Conservation (phyloP, 2,329 filamentous ascomycete genomes). For the Monosporascus sp. region DNA sequence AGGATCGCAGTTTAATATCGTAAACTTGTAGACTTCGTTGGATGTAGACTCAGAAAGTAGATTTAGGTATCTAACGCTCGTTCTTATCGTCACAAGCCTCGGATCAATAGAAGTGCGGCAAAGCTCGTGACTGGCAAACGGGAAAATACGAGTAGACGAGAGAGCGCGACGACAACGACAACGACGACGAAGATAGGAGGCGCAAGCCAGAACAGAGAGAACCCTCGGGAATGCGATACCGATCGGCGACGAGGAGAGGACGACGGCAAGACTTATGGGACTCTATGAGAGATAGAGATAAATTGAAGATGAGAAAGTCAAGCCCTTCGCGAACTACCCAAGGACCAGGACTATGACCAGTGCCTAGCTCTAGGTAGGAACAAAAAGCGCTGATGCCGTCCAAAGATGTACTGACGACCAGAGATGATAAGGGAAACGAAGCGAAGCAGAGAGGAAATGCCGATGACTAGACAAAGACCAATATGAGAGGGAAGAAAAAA, state of each 20-base stretch:
- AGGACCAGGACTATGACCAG: conserved; percentile 13
- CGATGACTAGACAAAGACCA: conserved; percentile 16
- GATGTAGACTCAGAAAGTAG: background rate
- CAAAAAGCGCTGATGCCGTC: background rate
- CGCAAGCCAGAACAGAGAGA: conserved; percentile 11
- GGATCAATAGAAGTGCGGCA: conserved; percentile 3
- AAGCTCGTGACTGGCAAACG: conserved; percentile 11
- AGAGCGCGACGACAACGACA: conserved; percentile 6
- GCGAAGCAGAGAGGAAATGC: conserved; percentile 11
- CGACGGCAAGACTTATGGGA: conserved; percentile 11
- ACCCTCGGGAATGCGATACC: conserved; percentile 13
- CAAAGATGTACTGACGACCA: background rate
- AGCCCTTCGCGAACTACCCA: conserved; percentile 9
- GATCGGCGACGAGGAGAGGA: conserved; percentile 13
- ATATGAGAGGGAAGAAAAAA: conserved; percentile 17
- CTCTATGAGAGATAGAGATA: conserved; percentile 16
- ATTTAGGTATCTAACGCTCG: background rate
- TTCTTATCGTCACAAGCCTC: background rate
- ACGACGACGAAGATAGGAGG: conserved; percentile 10
- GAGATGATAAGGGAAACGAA: conserved; percentile 8
- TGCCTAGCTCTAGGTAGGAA: background rate
- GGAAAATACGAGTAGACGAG: conserved; percentile 3
- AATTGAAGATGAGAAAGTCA: conserved; percentile 7
- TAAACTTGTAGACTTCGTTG: background rate
- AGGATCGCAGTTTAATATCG: background rate